Evolutionary conservation across 129 eudicot species (phyloP).

Genomic region (Lactuca sativa): DNA sequence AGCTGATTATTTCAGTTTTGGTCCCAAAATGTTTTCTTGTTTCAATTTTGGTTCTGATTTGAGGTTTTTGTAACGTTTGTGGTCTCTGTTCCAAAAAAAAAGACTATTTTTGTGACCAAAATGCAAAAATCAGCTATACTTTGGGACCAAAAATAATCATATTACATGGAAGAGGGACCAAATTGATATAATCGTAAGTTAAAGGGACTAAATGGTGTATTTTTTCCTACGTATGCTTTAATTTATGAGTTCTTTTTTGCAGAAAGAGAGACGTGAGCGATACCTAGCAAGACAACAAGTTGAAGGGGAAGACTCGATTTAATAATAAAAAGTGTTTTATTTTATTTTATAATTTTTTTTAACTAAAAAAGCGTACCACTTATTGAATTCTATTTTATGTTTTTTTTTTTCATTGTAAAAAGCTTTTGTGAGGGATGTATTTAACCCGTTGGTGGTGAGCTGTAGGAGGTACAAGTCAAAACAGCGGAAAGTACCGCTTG

Average conservation of each 20-base stretch:
- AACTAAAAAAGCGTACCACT: not conserved
- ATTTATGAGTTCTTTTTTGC: slow-evolving; percentile 5
- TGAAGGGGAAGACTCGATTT: slow-evolving; percentile 80
- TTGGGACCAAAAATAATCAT: too few species aligned
- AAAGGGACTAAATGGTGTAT: not conserved
- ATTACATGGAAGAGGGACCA: too few species aligned
- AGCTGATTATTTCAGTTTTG: too few species aligned
- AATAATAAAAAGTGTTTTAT: slow-evolving; percentile 19
- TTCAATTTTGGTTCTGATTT: not conserved
- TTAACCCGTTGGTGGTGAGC: slow-evolving; percentile 28
- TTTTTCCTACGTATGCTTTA: not conserved
- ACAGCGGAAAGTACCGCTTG: slow-evolving; percentile 20
- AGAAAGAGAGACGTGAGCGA: slow-evolving; percentile 97
- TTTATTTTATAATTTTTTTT: slow-evolving; percentile 14
- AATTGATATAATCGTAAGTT: too few species aligned
- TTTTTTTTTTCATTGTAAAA: slow-evolving; percentile 19
- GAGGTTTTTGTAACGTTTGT: not conserved
- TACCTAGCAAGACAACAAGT: slow-evolving; percentile 90
- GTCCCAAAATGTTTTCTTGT: too few species aligned
- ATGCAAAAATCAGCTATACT: too few species aligned
- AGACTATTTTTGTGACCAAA: too few species aligned
- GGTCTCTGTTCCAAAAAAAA: too few species aligned
- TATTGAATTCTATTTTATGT: slow-evolving; percentile 12
- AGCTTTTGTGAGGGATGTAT: slow-evolving; percentile 24
- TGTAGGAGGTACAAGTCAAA: slow-evolving; percentile 36